Evolutionary conservation across 225 moss, liverwort and hornwort genomes (phyloP), one percentile per base, ranked within the genome.

Genomic region (Antitrichia curtipendula): DNA sequence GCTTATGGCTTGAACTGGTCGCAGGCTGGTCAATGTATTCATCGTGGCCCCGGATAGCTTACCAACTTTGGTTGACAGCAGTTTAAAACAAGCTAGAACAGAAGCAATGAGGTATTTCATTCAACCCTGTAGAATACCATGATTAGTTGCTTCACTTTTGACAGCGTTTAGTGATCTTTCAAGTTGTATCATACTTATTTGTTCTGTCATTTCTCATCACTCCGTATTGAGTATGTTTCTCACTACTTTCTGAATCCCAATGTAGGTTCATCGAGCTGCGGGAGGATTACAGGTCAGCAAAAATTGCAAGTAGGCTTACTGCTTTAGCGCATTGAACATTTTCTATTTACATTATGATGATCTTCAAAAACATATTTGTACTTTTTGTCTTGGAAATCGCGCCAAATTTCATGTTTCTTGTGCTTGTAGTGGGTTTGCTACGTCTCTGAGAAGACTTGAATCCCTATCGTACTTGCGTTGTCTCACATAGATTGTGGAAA

Each of bases 31-130:
- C 81, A 99, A 99, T 81, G 97, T 99, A 66, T 99, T 99, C 86
- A 99, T 99, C 86, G 99, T 99, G 82, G 99, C 97, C 66, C 99
- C 99, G 45, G 99, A 99, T 87, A 99, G 97, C 90, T 92, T 99
- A 86, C 97, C 99, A 70, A 99, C 97, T 81, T 89, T 99, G 90
- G 96, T 99, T 53, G 99, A 99, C 78, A 96, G 96, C 94, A 99
- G 99, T 90, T 92, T 99, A 78, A 97, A 99, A 91, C 99, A 97
- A 89, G 96, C 97, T 76, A 93, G 97, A 85, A 94, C 95, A 86
- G 99, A 99, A 82, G 99, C 99, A 57, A 92, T 97, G 89, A 93
- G 96, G 99, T 97, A 95, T 62, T 40, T 63, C 32, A 65, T 71
- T 73, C 32, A 49, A 80, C 59, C 57, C 29, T 87, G 60, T 40